phyloP scores from a whole-genome alignment of 2,329 filamentous ascomycete genomes.

The Scorias spongiosa region DNA sequence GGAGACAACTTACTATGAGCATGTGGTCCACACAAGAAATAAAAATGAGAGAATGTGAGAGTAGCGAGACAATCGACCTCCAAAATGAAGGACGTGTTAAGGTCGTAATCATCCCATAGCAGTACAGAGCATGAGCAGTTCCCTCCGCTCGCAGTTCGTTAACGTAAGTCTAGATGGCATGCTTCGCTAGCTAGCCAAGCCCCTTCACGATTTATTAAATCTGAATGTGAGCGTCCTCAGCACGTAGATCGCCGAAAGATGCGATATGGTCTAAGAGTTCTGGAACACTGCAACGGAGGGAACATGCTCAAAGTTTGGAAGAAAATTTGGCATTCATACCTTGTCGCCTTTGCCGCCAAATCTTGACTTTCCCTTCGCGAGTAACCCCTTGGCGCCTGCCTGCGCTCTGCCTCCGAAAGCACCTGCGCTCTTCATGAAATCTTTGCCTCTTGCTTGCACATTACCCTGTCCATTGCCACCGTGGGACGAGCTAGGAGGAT shows the following conservation, averaged over 20 bases:
- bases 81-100: no score
- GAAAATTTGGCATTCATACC: not conserved
- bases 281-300: not conserved
- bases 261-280: no score
- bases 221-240: no score
- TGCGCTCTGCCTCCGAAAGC: conserved; percentile 51
- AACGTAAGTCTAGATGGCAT: no score
- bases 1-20: not conserved
- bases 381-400: conserved; percentile 77
- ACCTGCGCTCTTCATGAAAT: conserved; percentile 71
- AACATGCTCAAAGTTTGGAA: not conserved
- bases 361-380: conserved; percentile 81
- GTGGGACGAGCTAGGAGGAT: conserved; percentile 15
- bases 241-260: no score
- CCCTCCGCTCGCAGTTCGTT: no score
- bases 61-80: not conserved
- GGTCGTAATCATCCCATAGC: no score
- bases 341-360: conserved; percentile 33
- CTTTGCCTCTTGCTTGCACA: conserved; percentile 73
- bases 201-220: no score
- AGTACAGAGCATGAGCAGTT: no score
- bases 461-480: conserved; percentile 5
- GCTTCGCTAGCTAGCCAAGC: no score
- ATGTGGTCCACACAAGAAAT: not conserved
- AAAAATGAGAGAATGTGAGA: not conserved